phyloP scores from a whole-genome alignment of 1,284 basidiomycete species.

The Fomitopsis pinicola region DNA sequence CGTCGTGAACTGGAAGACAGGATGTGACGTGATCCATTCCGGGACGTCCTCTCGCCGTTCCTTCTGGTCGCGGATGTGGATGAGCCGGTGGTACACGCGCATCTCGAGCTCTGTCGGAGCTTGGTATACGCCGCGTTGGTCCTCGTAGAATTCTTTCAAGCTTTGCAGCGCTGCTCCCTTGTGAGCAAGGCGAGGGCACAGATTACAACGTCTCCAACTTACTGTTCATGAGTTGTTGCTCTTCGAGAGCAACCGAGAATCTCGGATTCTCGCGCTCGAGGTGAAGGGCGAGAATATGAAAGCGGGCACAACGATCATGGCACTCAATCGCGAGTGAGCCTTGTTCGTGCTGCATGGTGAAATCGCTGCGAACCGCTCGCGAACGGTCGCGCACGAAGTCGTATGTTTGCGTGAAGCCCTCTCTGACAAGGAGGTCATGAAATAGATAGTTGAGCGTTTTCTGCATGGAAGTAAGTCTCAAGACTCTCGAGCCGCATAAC shows the following conservation, averaged over 20 bases:
- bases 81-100: slow-evolving; percentile 90
- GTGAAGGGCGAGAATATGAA: slow-evolving; percentile 88
- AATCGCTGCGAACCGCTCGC: slow-evolving; percentile 88
- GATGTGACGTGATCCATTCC: slow-evolving; percentile 61
- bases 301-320: slow-evolving; percentile 91
- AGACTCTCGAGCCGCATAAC: slow-evolving; percentile 4
- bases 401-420: slow-evolving; percentile 69
- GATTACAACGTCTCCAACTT: slow-evolving; percentile 24
- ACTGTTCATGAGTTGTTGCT: slow-evolving; percentile 91
- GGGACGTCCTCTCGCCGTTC: slow-evolving; percentile 85
- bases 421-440: slow-evolving; percentile 68
- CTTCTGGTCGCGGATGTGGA: slow-evolving; percentile 82
- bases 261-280: slow-evolving; percentile 55
- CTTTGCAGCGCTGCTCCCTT: slow-evolving; percentile 72
- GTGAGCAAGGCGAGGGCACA: background rate
- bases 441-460: slow-evolving; percentile 92
- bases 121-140: slow-evolving; percentile 63
- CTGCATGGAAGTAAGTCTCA: slow-evolving; percentile 32
- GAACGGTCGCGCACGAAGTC: slow-evolving; percentile 92
- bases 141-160: slow-evolving; percentile 91
- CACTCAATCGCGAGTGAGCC: slow-evolving; percentile 82
- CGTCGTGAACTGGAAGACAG: slow-evolving; percentile 79
- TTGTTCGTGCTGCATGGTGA: slow-evolving; percentile 87
- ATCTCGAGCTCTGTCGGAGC: slow-evolving; percentile 92
- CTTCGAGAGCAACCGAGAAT: slow-evolving; percentile 75